A percentile compares a stretch with the other conserved stretches of the same genome.
Conservation (phyloP, 768 basidiomycete genomes). For the Suillus decipiens region DNA sequence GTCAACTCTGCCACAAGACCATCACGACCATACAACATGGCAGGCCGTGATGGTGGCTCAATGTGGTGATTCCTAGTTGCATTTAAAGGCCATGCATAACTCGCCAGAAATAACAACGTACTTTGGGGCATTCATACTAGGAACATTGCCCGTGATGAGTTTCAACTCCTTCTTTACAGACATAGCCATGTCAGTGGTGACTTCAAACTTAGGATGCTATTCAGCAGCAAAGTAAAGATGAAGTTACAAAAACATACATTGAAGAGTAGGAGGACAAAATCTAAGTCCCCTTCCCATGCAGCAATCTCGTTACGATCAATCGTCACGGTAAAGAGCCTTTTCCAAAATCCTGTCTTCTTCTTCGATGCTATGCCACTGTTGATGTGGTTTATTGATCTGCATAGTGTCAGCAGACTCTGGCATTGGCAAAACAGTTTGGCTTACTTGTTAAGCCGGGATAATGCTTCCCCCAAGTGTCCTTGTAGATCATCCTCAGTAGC, state of each 20-base stretch:
- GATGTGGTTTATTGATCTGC: not conserved
- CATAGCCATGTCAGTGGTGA: not conserved
- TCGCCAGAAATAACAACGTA: not conserved
- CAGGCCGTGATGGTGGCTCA: not conserved
- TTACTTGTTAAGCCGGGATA: conserved; percentile 4
- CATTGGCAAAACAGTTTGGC: not conserved
- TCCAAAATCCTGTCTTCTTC: not conserved
- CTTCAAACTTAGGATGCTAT: not conserved
- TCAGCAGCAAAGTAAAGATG: not conserved
- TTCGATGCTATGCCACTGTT: not conserved
- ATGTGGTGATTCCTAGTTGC: not conserved
- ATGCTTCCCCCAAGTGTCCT: not conserved
- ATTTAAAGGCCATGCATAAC: not conserved
- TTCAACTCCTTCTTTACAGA: not conserved
- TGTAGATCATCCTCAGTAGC: not conserved
- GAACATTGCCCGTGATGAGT: not conserved
- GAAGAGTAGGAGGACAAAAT: not conserved
- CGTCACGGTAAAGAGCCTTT: not conserved
- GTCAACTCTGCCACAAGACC: not conserved
- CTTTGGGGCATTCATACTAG: not conserved
- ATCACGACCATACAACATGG: not conserved
- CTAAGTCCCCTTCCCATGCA: not conserved
- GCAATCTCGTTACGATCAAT: not conserved
- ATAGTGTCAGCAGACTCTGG: not conserved
- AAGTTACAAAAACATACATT: not conserved